Evolutionary conservation across 83 land plant genomes (phyloP), one percentile per base, ranked within the genome.

Genomic region (Picea abies): DNA sequence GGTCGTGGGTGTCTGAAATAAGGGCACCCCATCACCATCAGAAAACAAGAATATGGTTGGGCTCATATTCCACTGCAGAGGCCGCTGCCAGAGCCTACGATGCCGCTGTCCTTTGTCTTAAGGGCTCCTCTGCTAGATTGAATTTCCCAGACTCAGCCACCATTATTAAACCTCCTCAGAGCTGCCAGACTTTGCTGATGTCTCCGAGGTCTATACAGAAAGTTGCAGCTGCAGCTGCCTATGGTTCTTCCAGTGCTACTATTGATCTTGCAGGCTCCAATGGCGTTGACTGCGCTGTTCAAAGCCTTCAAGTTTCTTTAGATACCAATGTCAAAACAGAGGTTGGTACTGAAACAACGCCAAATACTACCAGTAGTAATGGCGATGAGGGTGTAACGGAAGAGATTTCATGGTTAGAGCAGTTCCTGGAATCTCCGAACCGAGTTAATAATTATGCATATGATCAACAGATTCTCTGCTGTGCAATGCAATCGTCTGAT

Each of bases 1-100:
- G 84, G 3, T 75, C 78, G 14, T 82, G 84, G 84, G 84, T 82
- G 20, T 82, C 84, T 5, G 84, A 82, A 44, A 82, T 82, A 35
- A 39, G 84, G 47, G 80, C 78, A 15, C 84, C 84, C 19, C 66
- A 82, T n/a, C n/a, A n/a, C n/a, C n/a, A n/a, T 25, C 78, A 82
- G 81, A 76, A 78, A 11, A 75, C 84, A 0, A 72, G 84, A 1
- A 82, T 82, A 1, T 82, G 84, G 84, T 52, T 82, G 23, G 84
- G 84, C 16, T 82, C 84, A 8, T 82, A 82, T 41, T 82, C 84
- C 1, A 82, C 84, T 47, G 60, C 84, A 10, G 84, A 82, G 16
- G 84, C 84, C 29, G 29, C 29, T 29, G 29, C 29, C 29, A 29
- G 29, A 29, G 29, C 29, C 29, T 29, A 29, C 29, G 29, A 29